Base-by-base conservation (phyloP, 805 yeast genomes). In the Kluyveromyces wickerhamii region DNA sequence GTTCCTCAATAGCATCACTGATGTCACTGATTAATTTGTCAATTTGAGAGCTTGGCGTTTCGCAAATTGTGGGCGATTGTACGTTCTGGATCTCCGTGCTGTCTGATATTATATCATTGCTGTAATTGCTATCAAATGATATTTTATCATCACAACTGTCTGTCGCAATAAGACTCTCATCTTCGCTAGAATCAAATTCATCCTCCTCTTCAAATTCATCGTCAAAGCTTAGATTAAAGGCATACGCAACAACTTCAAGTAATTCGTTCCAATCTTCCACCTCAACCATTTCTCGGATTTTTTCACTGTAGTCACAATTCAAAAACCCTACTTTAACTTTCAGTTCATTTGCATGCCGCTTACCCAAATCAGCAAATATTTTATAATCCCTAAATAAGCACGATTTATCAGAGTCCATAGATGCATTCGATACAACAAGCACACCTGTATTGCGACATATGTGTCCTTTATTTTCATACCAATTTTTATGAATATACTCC, bases 311-410 rank as follows among this genome's bases (percentile, higher is more conserved):
- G 35, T 54, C 62, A 9, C 43, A 43, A 36, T 59, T 54, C 23
- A 52, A 37, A 30, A 45, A 59, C 1, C 64, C 64, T 1, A 59
- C 47, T 36, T 52, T 57, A 5, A 58, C 36, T 30, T 57, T 59
- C 2, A 57, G 22, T 24, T 53, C 57, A 26, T 51, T 42, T 3
- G 53, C 45, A 24, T 42, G 46, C 20, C 43, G 41, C 37, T 51
- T 45, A 5, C 46, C 49, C 1, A 7, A 6, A 21, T 40, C 30
- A 7, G 43, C 41, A 23, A 55, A 51, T 1, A 35, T 21, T 9
- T 34, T 35, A 34, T 39, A 55, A 32, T 55, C 45, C 44, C 36
- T 40, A 12, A 54, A 37, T 13, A 57, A 37, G 27, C 49, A 39
- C 1, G 60, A 53, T 34, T 40, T 47, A 2, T 36, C 39, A 3